phyloP scores from a whole-genome alignment of 2,329 filamentous ascomycete species.

The Stachybotrys chlorohalonatus region DNA sequence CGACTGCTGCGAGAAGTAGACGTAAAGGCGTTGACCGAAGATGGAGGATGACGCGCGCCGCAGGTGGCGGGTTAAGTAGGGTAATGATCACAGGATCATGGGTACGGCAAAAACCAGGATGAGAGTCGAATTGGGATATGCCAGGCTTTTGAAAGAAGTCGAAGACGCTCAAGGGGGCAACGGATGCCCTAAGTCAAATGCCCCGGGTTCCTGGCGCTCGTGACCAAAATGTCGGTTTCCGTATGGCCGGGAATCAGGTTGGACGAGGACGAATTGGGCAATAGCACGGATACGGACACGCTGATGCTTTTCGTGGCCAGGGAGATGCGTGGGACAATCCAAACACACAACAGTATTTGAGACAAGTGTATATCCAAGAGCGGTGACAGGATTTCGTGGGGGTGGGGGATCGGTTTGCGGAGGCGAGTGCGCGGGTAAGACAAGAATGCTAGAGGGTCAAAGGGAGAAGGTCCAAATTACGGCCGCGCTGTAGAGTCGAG shows the following conservation, averaged over 20 bases:
- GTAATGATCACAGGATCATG: not conserved
- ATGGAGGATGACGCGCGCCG: slow-evolving; percentile 4
- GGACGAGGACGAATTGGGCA: not conserved
- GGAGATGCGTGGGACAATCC: not conserved
- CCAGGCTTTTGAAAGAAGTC: not conserved
- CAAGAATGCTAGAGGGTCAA: not conserved
- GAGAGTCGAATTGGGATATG: not conserved
- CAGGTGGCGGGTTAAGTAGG: not conserved
- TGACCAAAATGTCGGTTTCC: not conserved
- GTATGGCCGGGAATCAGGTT: not conserved
- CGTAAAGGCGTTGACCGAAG: not conserved
- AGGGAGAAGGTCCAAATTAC: no score
- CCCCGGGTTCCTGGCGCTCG: not conserved
- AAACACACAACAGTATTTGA: not conserved
- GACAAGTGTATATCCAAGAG: not conserved
- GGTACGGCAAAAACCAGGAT: not conserved
- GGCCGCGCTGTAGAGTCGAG: not conserved
- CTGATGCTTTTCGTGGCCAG: not conserved
- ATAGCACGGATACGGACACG: not conserved
- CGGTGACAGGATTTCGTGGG: slow-evolving; percentile 2
- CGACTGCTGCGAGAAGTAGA: slow-evolving; percentile 4
- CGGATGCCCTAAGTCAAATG: not conserved
- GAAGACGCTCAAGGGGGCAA: not conserved
- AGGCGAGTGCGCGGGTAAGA: not conserved
- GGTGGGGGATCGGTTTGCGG: not conserved